These are phyloP conservation scores for Mortierella sp. DNA, from an alignment of 371 early-diverging fungal species.

Conservation along the genomic window DNA sequence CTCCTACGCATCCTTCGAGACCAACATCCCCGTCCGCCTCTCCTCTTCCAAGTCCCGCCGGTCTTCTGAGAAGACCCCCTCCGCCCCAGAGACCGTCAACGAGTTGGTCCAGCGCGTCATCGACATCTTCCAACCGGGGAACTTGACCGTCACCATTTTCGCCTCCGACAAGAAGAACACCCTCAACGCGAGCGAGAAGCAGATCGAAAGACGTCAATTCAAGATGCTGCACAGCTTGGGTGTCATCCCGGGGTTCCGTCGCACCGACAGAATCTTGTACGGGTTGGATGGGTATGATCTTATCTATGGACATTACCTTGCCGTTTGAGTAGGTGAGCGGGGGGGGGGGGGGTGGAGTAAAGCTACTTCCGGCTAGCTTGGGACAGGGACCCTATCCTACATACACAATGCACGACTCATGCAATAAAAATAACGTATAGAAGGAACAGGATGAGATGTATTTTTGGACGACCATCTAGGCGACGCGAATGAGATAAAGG, in stretches of 20 bases:
- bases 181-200: neutral
- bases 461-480: neutral
- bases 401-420: too few relatives aligned
- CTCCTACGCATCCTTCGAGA: constrained; percentile 9
- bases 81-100: neutral
- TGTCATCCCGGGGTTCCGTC: neutral
- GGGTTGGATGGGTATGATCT: constrained; percentile 4
- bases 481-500: neutral
- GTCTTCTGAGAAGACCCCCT: neutral
- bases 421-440: too few relatives aligned
- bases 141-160: constrained; percentile 2
- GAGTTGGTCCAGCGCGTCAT: neutral
- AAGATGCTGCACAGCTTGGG: constrained; percentile 11
- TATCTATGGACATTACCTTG: neutral
- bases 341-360: too few relatives aligned
- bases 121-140: constrained; percentile 1
- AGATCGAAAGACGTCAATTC: neutral
- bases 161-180: neutral
- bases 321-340: neutral
- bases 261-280: neutral
- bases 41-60: neutral
- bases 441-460: neutral
- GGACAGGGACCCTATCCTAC: too few relatives aligned
- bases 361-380: too few relatives aligned
- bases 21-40: constrained; percentile 11